These are phyloP conservation scores for Capillidium heterosporum DNA, from an alignment of 371 early-diverging fungal species.

Conservation along the genomic window DNA sequence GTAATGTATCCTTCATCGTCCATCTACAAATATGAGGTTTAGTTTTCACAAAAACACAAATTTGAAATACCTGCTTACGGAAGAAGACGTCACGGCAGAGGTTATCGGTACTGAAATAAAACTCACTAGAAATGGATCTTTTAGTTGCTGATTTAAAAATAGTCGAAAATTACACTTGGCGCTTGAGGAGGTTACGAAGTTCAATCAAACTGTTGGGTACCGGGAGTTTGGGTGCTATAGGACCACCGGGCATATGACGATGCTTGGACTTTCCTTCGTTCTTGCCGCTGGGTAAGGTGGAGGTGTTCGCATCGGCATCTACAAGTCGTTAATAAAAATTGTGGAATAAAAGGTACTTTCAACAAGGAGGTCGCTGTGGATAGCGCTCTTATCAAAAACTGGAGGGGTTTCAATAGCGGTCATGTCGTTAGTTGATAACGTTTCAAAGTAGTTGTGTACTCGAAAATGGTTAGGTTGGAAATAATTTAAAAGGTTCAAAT, in stretches of 20 bases:
- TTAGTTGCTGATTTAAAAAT: neutral
- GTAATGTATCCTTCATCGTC: slow-evolving; percentile 58
- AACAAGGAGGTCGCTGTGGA: too few species aligned
- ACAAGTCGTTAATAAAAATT: too few species aligned
- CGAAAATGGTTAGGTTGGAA: too few species aligned
- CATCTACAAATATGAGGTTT: slow-evolving; percentile 34
- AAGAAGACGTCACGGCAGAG: slow-evolving; percentile 84
- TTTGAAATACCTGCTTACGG: slow-evolving; percentile 35
- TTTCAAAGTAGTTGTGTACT: too few species aligned
- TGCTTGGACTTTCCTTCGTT: too few species aligned
- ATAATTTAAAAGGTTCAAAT: too few species aligned
- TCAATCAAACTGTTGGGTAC: neutral
- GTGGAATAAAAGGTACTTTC: too few species aligned
- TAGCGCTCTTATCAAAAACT: too few species aligned
- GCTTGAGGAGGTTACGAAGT: neutral
- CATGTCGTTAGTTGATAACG: too few species aligned
- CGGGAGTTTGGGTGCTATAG: neutral
- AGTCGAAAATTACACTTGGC: neutral
- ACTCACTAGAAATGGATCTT: slow-evolving; percentile 26
- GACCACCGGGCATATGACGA: neutral
- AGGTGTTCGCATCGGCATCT: too few species aligned
- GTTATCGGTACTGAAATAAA: slow-evolving; percentile 91
- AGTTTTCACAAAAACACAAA: neutral
- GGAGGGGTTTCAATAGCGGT: too few species aligned
- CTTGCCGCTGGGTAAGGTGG: too few species aligned